Percentiles rank a stretch among this genome's conserved stretches.
phyloP scores from a whole-genome alignment of 192 early-diverging fungal genomes.

The Diversispora eburnea region DNA sequence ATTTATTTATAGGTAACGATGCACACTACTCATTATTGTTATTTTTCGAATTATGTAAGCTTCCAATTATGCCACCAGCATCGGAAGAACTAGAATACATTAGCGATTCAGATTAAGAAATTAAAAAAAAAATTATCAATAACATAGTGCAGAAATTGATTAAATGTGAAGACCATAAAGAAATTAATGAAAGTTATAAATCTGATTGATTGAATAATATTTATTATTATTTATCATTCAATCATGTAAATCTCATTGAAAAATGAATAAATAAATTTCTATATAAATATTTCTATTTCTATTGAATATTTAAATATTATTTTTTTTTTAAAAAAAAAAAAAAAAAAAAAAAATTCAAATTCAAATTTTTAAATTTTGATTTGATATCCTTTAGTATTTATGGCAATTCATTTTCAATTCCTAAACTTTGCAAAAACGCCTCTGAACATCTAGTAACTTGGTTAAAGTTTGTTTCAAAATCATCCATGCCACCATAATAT shows the following conservation, averaged over 20 bases:
- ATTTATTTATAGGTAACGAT: constrained; percentile 46
- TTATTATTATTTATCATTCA: no score
- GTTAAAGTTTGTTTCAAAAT: constrained; percentile 74
- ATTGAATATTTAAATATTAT: no score
- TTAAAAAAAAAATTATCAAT: neutral
- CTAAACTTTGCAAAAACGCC: constrained; percentile 63
- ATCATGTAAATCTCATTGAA: no score
- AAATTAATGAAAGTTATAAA: no score
- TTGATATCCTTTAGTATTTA: neutral
- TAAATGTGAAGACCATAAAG: neutral
- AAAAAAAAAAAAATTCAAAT: no score
- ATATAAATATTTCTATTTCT: no score
- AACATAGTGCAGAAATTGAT: neutral
- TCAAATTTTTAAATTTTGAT: neutral
- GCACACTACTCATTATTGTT: constrained; percentile 51
- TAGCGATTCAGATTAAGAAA: neutral
- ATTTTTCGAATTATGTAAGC: constrained; percentile 33
- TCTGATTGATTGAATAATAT: no score
- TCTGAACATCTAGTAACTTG: constrained; percentile 69
- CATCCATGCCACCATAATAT: constrained; percentile 67
- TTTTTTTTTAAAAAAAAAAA: neutral
- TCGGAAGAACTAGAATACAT: neutral
- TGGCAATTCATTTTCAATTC: constrained; percentile 22
- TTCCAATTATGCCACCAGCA: neutral
- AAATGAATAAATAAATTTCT: no score